Evolutionary conservation across 257 asterid genomes (phyloP).

Genomic region (Penstemon barbatus): DNA sequence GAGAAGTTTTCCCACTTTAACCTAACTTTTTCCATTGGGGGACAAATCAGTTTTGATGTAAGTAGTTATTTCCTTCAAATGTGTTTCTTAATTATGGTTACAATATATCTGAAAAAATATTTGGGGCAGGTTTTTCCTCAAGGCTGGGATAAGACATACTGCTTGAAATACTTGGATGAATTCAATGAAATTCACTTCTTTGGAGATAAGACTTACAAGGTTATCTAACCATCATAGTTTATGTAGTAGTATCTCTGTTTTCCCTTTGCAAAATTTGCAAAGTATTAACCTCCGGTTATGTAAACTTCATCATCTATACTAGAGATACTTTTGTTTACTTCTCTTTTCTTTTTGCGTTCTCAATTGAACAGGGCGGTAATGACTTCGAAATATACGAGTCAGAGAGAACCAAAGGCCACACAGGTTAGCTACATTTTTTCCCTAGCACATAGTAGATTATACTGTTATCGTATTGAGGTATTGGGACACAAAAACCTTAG

Average conservation of each 20-base stretch:
- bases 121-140: constrained; percentile 77
- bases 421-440: constrained; percentile 51
- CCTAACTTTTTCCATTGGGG: constrained; percentile 88
- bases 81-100: neutral
- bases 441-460: neutral
- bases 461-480: too few relatives aligned
- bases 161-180: constrained; percentile 84
- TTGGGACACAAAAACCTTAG: too few relatives aligned
- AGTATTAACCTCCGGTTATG: neutral
- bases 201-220: constrained; percentile 98
- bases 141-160: constrained; percentile 98
- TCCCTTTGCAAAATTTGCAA: neutral
- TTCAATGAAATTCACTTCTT: constrained; percentile 89
- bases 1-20: constrained; percentile 79
- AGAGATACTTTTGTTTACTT: too few relatives aligned
- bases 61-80: constrained; percentile 30
- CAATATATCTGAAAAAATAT: constrained; percentile 22
- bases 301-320: neutral
- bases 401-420: constrained; percentile 86
- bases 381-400: constrained; percentile 89
- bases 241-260: constrained; percentile 2
- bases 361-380: constrained; percentile 75
- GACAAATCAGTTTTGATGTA: constrained; percentile 98
- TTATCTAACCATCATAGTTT: constrained; percentile 27
- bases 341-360: constrained; percentile 2